Conservation (phyloP, 2,329 filamentous ascomycete genomes). For the Arthrobotrys iridis region DNA sequence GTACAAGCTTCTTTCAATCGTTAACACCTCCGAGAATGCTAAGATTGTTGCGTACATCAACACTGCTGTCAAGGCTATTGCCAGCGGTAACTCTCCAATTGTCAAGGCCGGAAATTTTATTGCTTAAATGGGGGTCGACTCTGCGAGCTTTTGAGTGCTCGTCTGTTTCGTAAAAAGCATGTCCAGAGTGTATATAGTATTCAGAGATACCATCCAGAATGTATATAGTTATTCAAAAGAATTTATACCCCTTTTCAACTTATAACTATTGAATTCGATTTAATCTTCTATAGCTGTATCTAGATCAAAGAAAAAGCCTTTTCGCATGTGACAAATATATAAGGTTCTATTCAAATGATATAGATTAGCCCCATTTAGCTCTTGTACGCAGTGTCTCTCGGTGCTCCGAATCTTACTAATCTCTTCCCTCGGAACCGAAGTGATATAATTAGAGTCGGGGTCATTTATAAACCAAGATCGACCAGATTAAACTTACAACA, state of each 20-base stretch:
- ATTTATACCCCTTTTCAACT: slow-evolving; percentile 11
- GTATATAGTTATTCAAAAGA: slow-evolving; percentile 9
- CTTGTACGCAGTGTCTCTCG: too few species aligned
- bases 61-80: slow-evolving; percentile 36
- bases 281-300: background rate
- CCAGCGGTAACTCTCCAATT: slow-evolving; percentile 14
- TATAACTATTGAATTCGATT: background rate
- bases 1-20: slow-evolving; percentile 41
- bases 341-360: too few species aligned
- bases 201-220: slow-evolving; percentile 3
- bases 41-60: slow-evolving; percentile 32
- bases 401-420: too few species aligned
- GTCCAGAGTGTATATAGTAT: background rate
- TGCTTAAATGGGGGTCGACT: background rate
- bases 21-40: slow-evolving; percentile 42
- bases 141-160: background rate
- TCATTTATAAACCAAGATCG: too few species aligned
- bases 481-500: too few species aligned
- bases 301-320: too few species aligned
- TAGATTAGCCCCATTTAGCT: too few species aligned
- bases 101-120: slow-evolving; percentile 4
- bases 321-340: too few species aligned
- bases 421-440: too few species aligned
- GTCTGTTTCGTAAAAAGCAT: too few species aligned
- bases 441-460: too few species aligned